Base-by-base conservation (phyloP, 2,329 filamentous ascomycete species). In the Sclerotinia glacialis region DNA sequence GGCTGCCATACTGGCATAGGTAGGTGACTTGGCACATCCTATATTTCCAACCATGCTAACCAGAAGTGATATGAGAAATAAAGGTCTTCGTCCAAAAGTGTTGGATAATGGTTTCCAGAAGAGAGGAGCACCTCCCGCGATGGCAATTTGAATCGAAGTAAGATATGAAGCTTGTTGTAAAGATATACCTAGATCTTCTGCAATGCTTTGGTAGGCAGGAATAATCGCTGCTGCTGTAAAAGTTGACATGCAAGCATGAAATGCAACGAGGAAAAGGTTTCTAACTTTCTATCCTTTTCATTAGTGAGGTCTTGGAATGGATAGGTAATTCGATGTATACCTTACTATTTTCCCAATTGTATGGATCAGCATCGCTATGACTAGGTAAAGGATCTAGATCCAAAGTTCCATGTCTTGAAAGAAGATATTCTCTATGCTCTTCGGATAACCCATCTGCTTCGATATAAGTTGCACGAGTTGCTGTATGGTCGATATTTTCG, bases 321-420 rank as follows among this genome's bases (percentile, higher is more conserved):
- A 46, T 37, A 28, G 1, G 42, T 40, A 4, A 12, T 34, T 54
- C 8, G 18, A 31, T n/a, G 37, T 12, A 12, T 71, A 80, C 80
- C 77, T 83, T 83, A 80, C 81, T 83, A 12, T 68, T 71, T 3
- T 81, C 78, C 82, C 82, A 85, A 69, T 85, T 85, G 71, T 82
- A 83, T 1, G 83, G 83, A 72, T 85, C 83, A 7, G 80, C 81
- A 7, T 52, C 59, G 4, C 59, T 63, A 6, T n/a, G 23, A 40
- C 59, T 49, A 14, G 67, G 67, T 21, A 68, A 9, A n/a, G 67
- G 67, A 64, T 68, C 67, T 44, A 68, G 12, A 40, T 68, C 59
- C 18, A 67, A 49, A 49, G 54, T 68, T 12, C 67, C 65, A 67
- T 68, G 67, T 55, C 60, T 65, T 21, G 31, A 16, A 21, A 68